These are phyloP conservation scores for Exophiala spinifera DNA, from an alignment of 2,329 filamentous ascomycete genomes.

Conservation along the genomic window DNA sequence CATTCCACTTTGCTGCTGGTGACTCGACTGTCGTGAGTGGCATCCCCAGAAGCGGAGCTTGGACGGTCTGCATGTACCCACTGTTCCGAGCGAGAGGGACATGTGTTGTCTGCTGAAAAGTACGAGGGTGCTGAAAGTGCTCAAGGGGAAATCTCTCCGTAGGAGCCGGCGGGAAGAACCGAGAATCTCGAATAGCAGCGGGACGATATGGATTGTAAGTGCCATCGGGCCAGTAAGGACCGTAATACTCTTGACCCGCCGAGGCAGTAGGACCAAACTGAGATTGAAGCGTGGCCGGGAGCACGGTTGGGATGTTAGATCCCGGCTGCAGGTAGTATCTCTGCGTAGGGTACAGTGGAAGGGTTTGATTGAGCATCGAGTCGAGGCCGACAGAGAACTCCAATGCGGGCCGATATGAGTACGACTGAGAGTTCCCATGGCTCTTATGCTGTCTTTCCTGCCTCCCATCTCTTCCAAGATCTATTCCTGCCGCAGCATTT, in stretches of 20 bases:
- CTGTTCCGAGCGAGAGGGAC: constrained; percentile 6
- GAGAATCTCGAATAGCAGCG: constrained; percentile 54
- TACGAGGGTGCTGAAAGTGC: constrained; percentile 14
- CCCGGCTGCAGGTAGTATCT: constrained; percentile 44
- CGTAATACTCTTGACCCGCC: constrained; percentile 56
- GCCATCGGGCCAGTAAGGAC: constrained; percentile 64
- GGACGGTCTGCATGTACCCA: constrained; percentile 5
- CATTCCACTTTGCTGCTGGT: constrained; percentile 14
- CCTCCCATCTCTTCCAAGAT: constrained; percentile 15
- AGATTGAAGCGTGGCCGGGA: constrained; percentile 59
- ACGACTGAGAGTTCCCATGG: constrained; percentile 10
- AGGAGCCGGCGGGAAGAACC: constrained; percentile 35
- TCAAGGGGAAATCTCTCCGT: constrained; percentile 23
- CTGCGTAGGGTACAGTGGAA: constrained; percentile 41
- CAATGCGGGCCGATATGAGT: constrained; percentile 26
- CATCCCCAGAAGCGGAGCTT: constrained; percentile 6
- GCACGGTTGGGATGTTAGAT: constrained; percentile 56
- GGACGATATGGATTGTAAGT: constrained; percentile 59
- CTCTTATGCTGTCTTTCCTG: constrained; percentile 9
- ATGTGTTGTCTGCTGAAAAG: constrained; percentile 7
- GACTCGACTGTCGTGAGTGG: constrained; percentile 10
- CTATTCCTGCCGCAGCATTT: background rate
- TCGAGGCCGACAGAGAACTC: constrained; percentile 49
- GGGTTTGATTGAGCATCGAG: constrained; percentile 59
- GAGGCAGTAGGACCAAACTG: constrained; percentile 58